Evolutionary conservation across 2,329 filamentous ascomycete species (phyloP).

Genomic region (Colletotrichum trifolii): DNA sequence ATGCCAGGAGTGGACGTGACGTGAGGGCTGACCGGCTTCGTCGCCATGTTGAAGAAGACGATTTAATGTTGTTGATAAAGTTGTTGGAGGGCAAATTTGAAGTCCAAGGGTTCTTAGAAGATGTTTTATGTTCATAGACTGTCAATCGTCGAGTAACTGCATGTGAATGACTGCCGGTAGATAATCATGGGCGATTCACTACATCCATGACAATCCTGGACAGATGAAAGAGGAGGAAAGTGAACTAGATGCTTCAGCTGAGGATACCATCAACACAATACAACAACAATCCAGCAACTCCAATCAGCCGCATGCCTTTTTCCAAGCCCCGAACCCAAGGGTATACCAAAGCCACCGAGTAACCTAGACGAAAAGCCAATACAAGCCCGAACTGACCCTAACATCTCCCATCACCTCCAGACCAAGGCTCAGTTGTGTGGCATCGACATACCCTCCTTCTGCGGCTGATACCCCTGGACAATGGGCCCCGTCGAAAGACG

Average conservation of each 20-base stretch:
- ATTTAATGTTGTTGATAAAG: background rate
- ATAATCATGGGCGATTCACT: background rate
- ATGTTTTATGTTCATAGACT: background rate
- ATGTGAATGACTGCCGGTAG: background rate
- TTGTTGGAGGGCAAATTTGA: background rate
- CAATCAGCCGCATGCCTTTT: background rate
- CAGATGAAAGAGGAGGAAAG: no score
- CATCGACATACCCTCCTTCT: slow-evolving; percentile 53
- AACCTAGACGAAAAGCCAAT: no score
- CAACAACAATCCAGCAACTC: background rate
- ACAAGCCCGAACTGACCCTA: no score
- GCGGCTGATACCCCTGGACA: slow-evolving; percentile 49
- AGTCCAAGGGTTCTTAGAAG: background rate
- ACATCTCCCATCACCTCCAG: no score
- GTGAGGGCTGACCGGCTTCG: background rate
- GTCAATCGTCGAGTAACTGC: background rate
- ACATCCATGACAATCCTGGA: no score
- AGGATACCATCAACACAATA: background rate
- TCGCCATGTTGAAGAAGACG: background rate
- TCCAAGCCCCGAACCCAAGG: slow-evolving; percentile 9
- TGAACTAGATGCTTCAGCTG: background rate
- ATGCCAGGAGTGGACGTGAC: background rate
- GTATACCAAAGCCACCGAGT: slow-evolving; percentile 15
- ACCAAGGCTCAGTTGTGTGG: slow-evolving; percentile 29
- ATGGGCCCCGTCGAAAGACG: slow-evolving; percentile 42